Conservation (phyloP, 176 grass and related monocot genomes). For the Echinochloa phyllopogon region DNA sequence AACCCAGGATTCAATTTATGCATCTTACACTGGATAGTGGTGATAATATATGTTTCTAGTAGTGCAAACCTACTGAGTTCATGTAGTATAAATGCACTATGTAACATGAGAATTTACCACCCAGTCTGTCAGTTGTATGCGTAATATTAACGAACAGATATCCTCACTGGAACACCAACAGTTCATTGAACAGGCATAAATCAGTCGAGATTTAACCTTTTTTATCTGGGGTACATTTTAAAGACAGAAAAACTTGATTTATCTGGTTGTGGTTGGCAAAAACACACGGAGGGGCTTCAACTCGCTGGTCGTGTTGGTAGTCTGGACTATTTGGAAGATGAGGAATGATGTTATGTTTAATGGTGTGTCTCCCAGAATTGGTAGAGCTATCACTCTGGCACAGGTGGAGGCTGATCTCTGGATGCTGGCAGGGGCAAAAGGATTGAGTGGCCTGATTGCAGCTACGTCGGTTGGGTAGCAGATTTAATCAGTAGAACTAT, state of each 20-base stretch:
- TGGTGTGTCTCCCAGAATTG: too few species aligned
- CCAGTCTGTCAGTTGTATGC: neutral
- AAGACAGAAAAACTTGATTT: constrained; percentile 14
- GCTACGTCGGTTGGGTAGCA: too few species aligned
- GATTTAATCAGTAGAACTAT: too few species aligned
- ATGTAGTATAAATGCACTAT: neutral
- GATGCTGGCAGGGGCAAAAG: too few species aligned
- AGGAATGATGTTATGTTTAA: too few species aligned
- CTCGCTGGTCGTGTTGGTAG: too few species aligned
- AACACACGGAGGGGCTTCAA: too few species aligned
- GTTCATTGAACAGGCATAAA: constrained; percentile 7
- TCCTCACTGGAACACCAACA: neutral
- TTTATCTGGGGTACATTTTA: constrained; percentile 12
- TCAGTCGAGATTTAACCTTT: neutral
- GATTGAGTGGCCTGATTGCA: too few species aligned
- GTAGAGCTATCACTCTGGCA: too few species aligned
- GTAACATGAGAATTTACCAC: neutral
- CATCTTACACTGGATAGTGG: neutral
- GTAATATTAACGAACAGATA: constrained; percentile 2
- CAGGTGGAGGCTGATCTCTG: too few species aligned
- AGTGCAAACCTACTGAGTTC: neutral
- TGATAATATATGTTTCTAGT: neutral
- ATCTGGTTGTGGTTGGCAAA: constrained; percentile 41
- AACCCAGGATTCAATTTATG: constrained; percentile 19
- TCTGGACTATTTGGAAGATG: too few species aligned